Percentiles rank a stretch among this genome's conserved stretches.
These are phyloP conservation scores for Ceratocystis diversiconidia DNA, from an alignment of 2,329 filamentous ascomycete genomes.

Conservation along the genomic window DNA sequence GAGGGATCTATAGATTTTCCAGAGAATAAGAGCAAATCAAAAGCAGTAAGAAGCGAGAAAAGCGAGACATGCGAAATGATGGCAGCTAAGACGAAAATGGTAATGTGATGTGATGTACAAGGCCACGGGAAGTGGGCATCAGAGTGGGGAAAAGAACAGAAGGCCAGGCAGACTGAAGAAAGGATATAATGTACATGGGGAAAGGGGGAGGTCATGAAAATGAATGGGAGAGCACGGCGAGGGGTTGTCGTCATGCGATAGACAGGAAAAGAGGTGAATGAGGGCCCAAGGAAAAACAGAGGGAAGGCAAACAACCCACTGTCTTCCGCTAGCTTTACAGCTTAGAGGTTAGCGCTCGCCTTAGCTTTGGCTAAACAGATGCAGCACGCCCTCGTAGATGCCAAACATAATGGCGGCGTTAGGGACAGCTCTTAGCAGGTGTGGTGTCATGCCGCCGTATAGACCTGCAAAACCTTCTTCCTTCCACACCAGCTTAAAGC, in stretches of 20 bases:
- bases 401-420: conserved; percentile 95
- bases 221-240: neutral
- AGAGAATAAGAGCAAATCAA: neutral
- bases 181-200: neutral
- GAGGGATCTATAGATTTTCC: neutral
- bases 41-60: neutral
- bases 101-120: neutral
- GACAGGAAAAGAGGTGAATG: neutral
- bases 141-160: neutral
- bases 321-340: neutral
- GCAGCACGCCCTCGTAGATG: conserved; percentile 55
- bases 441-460: conserved; percentile 83
- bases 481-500: conserved; percentile 73
- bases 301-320: neutral
- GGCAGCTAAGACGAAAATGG: too few relatives aligned
- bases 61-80: neutral
- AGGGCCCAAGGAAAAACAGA: neutral
- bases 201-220: neutral
- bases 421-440: conserved; percentile 80
- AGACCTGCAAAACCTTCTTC: conserved; percentile 77
- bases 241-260: neutral
- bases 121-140: neutral
- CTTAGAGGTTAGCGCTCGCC: neutral
- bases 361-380: conserved; percentile 27
- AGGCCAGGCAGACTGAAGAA: neutral